Evolutionary conservation across 805 yeast species (phyloP), one percentile per base, ranked within the genome.

Genomic region (Clavispora carvajalis): DNA sequence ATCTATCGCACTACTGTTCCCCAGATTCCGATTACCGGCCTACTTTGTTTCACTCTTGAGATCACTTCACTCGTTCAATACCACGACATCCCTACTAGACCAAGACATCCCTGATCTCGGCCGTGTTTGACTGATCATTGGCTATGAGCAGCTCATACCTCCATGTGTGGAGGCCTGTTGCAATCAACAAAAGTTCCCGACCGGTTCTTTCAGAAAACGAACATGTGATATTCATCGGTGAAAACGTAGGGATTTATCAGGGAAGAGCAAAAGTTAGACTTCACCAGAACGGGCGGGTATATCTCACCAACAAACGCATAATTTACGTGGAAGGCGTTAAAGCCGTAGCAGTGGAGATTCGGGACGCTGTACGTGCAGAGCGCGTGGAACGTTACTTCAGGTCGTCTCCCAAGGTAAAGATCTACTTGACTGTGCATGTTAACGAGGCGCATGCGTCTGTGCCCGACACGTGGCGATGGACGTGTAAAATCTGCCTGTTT

Each of bases 401-500:
- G 46, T 76, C 89, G 5, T 84, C 93, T 10, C 88, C 97, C 0
- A 86, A 89, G 52, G 69, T 90, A n/a, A 76, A 65, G 47, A 39
- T 63, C 10, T 63, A 44, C 39, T 18, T 64, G 11, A 18, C 25
- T 5, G 25, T 33, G 11, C 18, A 21, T 15, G 36, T 22, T 12
- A 26, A n/a, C 3, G 13, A 16, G 12, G 23, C 15, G 18, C 22
- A 21, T 15, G 34, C 34, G 22, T 7, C 41, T 6, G 19, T n/a
- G 10, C 37, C 33, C 12, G 65, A 71, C 22, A 28, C 31, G 18
- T 28, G 31, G 31, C 12, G 19, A 8, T 91, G 99, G 99, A 73
- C 74, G 1, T 91, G 99, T 58, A 82, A 84, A n/a, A 90, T 93
- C 3, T 91, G 99, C 60, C 77, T 79, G n/a, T 85, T 70, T 55